These are phyloP conservation scores for Powellomyces hirtus DNA, from an alignment of 192 early-diverging fungal genomes.

Conservation along the genomic window DNA sequence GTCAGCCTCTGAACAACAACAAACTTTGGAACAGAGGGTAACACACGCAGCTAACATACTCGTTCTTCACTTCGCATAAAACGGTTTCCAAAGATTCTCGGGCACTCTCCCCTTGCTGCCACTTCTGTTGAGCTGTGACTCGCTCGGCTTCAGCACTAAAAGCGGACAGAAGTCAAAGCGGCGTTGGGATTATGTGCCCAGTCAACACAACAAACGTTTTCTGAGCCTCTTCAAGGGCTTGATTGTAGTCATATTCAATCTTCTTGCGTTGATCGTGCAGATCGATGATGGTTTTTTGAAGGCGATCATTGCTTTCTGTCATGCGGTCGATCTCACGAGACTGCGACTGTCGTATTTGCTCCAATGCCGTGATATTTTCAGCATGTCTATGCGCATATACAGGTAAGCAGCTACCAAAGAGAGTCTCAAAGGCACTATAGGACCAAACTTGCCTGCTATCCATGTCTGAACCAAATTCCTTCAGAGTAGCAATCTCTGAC, in stretches of 20 bases:
- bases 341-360: slow-evolving; percentile 23
- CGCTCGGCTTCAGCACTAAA: background rate
- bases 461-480: background rate
- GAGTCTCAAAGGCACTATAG: background rate
- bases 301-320: background rate
- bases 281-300: background rate
- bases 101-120: background rate
- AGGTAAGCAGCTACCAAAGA: background rate
- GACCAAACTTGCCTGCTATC: background rate
- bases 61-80: no score
- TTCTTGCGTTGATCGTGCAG: background rate
- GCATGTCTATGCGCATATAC: slow-evolving; percentile 8
- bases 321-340: slow-evolving; percentile 12
- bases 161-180: no score
- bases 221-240: background rate
- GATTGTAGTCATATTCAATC: background rate
- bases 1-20: no score
- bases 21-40: no score
- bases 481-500: slow-evolving; percentile 1
- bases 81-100: no score
- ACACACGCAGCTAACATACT: no score
- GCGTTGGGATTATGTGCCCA: no score
- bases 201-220: no score
- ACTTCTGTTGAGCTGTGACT: background rate
- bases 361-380: slow-evolving; percentile 22